Evolutionary conservation across 2,329 filamentous ascomycete genomes (phyloP).

Genomic region (Aspergillus viridinutans): DNA sequence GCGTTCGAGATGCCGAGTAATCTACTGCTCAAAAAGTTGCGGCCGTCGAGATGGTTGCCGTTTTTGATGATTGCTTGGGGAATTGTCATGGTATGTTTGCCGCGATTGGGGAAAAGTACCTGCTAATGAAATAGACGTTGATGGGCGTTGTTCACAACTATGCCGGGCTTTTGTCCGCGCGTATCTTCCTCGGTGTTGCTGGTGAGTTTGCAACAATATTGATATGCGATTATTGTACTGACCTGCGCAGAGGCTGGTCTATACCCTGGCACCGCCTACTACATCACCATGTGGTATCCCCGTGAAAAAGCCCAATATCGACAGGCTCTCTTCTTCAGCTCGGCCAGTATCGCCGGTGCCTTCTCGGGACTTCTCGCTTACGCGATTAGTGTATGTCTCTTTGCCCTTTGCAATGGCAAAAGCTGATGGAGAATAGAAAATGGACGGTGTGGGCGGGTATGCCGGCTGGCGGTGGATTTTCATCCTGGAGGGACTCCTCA

Average conservation of each 20-base stretch:
- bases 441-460: slow-evolving; percentile 47
- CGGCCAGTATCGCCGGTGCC: slow-evolving; percentile 48
- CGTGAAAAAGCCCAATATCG: slow-evolving; percentile 42
- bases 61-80: slow-evolving; percentile 42
- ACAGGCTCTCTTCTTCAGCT: slow-evolving; percentile 46
- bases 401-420: slow-evolving; percentile 16
- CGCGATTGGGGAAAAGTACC: background rate
- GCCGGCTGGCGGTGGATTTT: slow-evolving; percentile 51
- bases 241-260: slow-evolving; percentile 35
- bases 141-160: slow-evolving; percentile 48
- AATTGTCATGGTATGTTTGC: slow-evolving; percentile 34
- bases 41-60: slow-evolving; percentile 27
- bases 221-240: background rate
- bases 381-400: slow-evolving; percentile 41
- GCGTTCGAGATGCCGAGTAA: slow-evolving; percentile 23
- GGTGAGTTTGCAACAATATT: background rate
- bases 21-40: slow-evolving; percentile 19
- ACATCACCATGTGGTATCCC: slow-evolving; percentile 46
- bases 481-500: slow-evolving; percentile 47
- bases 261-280: slow-evolving; percentile 43
- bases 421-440: slow-evolving; percentile 29
- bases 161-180: slow-evolving; percentile 43
- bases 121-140: slow-evolving; percentile 29
- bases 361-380: slow-evolving; percentile 51
- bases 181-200: slow-evolving; percentile 44